Evolutionary conservation across 1,284 basidiomycete genomes (phyloP).

Genomic region (Phylloporus sp.): DNA sequence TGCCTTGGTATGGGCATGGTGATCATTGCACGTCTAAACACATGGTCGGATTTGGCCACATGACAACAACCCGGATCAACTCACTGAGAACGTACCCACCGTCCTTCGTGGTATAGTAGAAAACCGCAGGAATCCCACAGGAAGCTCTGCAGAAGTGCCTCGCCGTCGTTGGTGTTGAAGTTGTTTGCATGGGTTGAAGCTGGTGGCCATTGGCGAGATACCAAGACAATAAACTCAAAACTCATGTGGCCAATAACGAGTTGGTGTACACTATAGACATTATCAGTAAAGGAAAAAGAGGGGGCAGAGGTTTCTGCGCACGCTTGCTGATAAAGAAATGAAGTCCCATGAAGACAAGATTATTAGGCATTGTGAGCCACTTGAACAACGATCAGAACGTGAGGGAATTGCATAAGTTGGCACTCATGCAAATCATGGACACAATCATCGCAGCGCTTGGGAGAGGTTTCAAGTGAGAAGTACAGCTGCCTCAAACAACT

Average conservation of each 20-base stretch:
- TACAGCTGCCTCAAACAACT: not conserved
- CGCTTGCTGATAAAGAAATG: conserved; percentile 56
- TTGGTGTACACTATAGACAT: conserved; percentile 36
- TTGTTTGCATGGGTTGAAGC: conserved; percentile 35
- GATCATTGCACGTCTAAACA: conserved; percentile 13
- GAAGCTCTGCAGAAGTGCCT: conserved; percentile 34
- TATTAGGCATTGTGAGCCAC: conserved; percentile 54
- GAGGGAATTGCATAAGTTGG: not conserved
- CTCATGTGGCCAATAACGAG: conserved; percentile 39
- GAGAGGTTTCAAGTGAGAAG: not conserved
- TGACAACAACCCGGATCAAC: not conserved
- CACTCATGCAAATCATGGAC: conserved; percentile 53
- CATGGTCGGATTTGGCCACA: not conserved
- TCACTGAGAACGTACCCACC: conserved; percentile 16
- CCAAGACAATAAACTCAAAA: not conserved
- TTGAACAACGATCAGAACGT: conserved; percentile 33
- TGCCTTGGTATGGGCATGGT: conserved; percentile 22
- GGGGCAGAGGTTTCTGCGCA: conserved; percentile 25
- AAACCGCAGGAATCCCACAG: conserved; percentile 35
- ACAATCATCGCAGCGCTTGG: conserved; percentile 48
- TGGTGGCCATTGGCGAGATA: not conserved
- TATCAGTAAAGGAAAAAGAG: not conserved
- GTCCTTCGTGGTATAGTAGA: conserved; percentile 19
- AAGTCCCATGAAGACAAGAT: conserved; percentile 54
- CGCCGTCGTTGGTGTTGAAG: conserved; percentile 35